Conservation (phyloP, 768 basidiomycete genomes). For the Megacollybia marginata region DNA sequence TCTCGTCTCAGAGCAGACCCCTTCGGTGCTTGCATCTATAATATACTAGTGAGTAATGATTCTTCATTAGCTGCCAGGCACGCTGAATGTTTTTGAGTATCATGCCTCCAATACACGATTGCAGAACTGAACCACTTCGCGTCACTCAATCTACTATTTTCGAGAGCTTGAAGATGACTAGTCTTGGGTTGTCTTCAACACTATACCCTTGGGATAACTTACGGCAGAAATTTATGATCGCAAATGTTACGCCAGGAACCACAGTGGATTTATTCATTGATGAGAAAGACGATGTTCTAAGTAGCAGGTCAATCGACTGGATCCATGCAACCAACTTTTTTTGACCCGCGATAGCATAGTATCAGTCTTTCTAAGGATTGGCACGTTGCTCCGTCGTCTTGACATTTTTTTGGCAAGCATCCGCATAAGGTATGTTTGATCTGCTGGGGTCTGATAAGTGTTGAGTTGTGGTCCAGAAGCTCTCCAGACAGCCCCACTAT, state of each 20-base stretch:
- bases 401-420: conserved; percentile 44
- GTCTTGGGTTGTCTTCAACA: conserved; percentile 62
- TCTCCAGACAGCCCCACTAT: conserved; percentile 43
- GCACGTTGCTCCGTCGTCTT: conserved; percentile 58
- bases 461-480: not conserved
- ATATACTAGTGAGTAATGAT: conserved; percentile 46
- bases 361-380: conserved; percentile 59
- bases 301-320: conserved; percentile 38
- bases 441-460: not conserved
- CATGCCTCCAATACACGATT: conserved; percentile 35
- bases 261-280: conserved; percentile 38
- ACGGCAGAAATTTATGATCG: conserved; percentile 50
- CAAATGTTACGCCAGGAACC: conserved; percentile 25
- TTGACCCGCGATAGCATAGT: conserved; percentile 34
- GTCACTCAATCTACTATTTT: conserved; percentile 42
- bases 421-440: conserved; percentile 37
- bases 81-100: conserved; percentile 29
- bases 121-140: conserved; percentile 30
- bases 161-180: conserved; percentile 42
- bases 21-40: conserved; percentile 44
- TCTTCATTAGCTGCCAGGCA: not conserved
- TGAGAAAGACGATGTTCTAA: conserved; percentile 49
- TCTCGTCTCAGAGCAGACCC: conserved; percentile 66
- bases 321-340: not conserved
- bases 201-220: conserved; percentile 56